Evolutionary conservation across 1,139 yeast genomes (phyloP).

Genomic region (Blastobotrys elegans): DNA sequence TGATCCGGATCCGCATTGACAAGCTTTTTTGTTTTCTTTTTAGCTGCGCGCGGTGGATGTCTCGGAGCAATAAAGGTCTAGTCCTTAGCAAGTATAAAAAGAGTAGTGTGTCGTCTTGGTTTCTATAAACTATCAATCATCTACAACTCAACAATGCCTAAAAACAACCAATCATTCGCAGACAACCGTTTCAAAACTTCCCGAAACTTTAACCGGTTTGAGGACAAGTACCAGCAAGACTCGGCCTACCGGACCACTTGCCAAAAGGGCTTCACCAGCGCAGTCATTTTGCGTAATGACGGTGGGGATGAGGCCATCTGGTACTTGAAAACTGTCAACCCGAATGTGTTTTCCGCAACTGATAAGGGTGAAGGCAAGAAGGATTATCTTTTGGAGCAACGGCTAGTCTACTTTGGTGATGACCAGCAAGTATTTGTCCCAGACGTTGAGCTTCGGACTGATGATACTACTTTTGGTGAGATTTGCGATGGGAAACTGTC

Average conservation of each 20-base stretch:
- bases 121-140: background rate
- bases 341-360: background rate
- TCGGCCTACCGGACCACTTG: background rate
- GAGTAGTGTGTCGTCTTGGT: background rate
- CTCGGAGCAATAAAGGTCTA: background rate
- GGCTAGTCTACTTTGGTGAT: constrained; percentile 6
- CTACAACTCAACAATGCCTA: background rate
- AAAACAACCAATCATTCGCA: constrained; percentile 4
- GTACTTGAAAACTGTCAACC: constrained; percentile 3
- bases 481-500: background rate
- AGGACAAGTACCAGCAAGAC: constrained; percentile 6
- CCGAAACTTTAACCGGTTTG: constrained; percentile 8
- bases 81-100: background rate
- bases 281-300: constrained; percentile 3
- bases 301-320: constrained; percentile 4
- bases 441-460: constrained; percentile 3
- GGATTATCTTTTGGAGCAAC: constrained; percentile 3
- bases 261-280: constrained; percentile 3
- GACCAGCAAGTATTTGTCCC: constrained; percentile 8
- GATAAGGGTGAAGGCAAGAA: constrained; percentile 3
- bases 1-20: no score
- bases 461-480: background rate
- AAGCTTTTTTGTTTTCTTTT: no score
- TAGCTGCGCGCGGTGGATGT: no score
- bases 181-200: background rate